Base-by-base conservation (phyloP, 768 basidiomycete species). In the Tylopilus subfusipes region DNA sequence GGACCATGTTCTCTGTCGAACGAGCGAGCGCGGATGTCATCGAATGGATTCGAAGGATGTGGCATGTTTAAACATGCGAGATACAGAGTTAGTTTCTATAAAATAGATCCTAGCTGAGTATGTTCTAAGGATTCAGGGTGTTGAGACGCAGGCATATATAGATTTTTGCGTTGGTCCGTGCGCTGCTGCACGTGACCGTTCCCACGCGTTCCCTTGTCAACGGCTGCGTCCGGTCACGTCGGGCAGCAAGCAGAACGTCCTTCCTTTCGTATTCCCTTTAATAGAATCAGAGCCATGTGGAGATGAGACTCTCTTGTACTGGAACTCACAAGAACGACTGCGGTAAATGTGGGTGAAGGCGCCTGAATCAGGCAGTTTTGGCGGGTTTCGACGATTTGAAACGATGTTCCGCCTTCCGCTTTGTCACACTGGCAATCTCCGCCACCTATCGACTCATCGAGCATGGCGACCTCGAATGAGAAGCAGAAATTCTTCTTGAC, bases 31-130 rank as follows among this genome's bases (percentile, higher is more conserved):
- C 79, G 63, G 51, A 72, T 75, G 75, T 85, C 83, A 85, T 85
- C 83, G 79, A 81, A 71, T 81, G 82, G 79, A 84, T 77, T 78
- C 82, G 78, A 83, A 82, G 77, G 73, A 79, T 79, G 79, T 68
- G 82, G 82, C 83, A 85, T 82, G 82, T 78, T 75, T 84, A 83
- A 82, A 84, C 82, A 83, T 85, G 83, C 84, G 80, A 83, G 82
- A 85, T 82, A 82, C 82, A n/a, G 81, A 72, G 83, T 84, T 80
- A 83, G 82, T 82, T 82, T 81, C 83, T 85, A 82, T 84, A 83
- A 67, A 84, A 85, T 81, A 85, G 83, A 85, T 84, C 83, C 83
- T 85, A 82, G 79, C 81, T 82, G 83, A 84, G 83, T 85, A 84
- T 84, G 82, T 83, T 84, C 83, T 85, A 60, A 75, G 65, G 81